These are phyloP conservation scores for Candida saitoana DNA, from an alignment of 805 yeast species.

Conservation along the genomic window DNA sequence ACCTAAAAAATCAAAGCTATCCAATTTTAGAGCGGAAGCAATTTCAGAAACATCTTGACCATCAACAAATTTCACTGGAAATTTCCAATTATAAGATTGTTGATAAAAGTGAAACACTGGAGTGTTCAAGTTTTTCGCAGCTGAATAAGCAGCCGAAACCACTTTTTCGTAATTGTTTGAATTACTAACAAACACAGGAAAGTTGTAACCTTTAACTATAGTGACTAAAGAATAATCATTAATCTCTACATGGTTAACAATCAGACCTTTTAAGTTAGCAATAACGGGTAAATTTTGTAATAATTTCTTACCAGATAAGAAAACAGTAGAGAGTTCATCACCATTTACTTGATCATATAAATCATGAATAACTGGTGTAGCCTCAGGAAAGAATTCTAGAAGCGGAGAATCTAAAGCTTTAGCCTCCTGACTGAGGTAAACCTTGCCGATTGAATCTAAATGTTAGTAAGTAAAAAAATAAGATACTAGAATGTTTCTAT, in stretches of 20 bases:
- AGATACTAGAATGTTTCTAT: neutral
- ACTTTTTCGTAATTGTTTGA: constrained; percentile 45
- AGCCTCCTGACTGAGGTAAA: constrained; percentile 46
- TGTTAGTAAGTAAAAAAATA: neutral
- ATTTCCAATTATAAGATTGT: constrained; percentile 14
- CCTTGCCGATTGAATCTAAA: constrained; percentile 8
- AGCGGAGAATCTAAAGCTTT: constrained; percentile 38
- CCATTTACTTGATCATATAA: constrained; percentile 35
- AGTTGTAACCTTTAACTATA: constrained; percentile 68
- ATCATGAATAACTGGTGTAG: constrained; percentile 41
- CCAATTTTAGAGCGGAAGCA: constrained; percentile 22
- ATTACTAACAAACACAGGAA: constrained; percentile 65
- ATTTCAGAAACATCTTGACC: constrained; percentile 18
- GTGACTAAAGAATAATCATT: constrained; percentile 66
- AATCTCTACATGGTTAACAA: constrained; percentile 61
- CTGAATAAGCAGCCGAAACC: constrained; percentile 49
- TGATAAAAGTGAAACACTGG: constrained; percentile 73
- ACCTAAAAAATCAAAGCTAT: constrained; percentile 63
- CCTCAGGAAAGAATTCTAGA: constrained; percentile 20
- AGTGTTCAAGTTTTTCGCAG: constrained; percentile 44
- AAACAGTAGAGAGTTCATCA: constrained; percentile 38
- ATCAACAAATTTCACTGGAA: neutral
- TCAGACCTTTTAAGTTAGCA: constrained; percentile 33
- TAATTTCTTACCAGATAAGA: constrained; percentile 50
- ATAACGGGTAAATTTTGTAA: constrained; percentile 61